These are phyloP conservation scores for Veloporphyrellus conicus DNA, from an alignment of 1,284 basidiomycete species.

Conservation along the genomic window DNA sequence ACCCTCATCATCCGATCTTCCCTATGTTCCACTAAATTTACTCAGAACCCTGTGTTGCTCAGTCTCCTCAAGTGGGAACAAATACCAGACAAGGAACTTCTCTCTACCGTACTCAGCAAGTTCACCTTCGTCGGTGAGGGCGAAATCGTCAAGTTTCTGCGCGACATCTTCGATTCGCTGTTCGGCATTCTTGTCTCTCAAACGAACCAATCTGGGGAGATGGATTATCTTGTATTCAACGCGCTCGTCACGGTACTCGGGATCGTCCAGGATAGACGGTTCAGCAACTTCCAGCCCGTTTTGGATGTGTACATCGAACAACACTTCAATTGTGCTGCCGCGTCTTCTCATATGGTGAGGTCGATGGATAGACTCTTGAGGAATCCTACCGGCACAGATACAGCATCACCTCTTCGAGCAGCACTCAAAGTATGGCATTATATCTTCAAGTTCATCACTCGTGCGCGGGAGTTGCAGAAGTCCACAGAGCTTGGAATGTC, in stretches of 20 bases:
- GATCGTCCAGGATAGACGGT: slow-evolving; percentile 91
- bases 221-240: slow-evolving; percentile 87
- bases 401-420: slow-evolving; percentile 75
- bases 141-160: slow-evolving; percentile 92
- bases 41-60: slow-evolving; percentile 85
- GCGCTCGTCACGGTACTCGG: slow-evolving; percentile 86
- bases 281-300: slow-evolving; percentile 91
- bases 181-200: slow-evolving; percentile 84
- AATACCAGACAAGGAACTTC: slow-evolving; percentile 58
- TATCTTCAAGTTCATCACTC: slow-evolving; percentile 89
- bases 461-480: slow-evolving; percentile 85
- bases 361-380: slow-evolving; percentile 83
- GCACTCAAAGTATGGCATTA: slow-evolving; percentile 97
- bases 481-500: slow-evolving; percentile 74
- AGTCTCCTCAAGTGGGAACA: slow-evolving; percentile 84
- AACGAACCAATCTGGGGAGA: slow-evolving; percentile 70
- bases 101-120: slow-evolving; percentile 74
- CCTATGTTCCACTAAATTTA: slow-evolving; percentile 88
- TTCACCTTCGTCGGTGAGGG: slow-evolving; percentile 91
- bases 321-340: slow-evolving; percentile 79
- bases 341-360: slow-evolving; percentile 76
- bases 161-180: slow-evolving; percentile 88
- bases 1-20: slow-evolving; percentile 82
- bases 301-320: slow-evolving; percentile 90
- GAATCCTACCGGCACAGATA: slow-evolving; percentile 71